Conservation (phyloP, 306 rosid genomes). For the Lithocarpus polystachyus region DNA sequence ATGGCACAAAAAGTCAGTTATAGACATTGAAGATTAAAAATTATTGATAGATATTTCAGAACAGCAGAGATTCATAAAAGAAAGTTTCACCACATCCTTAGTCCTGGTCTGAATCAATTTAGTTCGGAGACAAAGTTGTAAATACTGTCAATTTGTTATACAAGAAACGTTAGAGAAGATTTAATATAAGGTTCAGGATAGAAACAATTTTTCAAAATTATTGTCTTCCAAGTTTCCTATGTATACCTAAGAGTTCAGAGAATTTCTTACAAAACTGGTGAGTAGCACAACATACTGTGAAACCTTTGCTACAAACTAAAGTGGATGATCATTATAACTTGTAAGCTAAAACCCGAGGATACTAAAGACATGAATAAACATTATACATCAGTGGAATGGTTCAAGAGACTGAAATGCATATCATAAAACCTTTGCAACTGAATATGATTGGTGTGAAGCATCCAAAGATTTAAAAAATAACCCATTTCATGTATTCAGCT, state of each 20-base stretch:
- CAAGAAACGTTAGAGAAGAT: background rate
- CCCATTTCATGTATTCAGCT: background rate
- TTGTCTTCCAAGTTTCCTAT: background rate
- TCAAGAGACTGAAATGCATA: background rate
- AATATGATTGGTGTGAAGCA: background rate
- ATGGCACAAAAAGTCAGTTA: slow-evolving; percentile 58
- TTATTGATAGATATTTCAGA: slow-evolving; percentile 7
- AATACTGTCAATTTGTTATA: background rate
- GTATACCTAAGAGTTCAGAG: background rate
- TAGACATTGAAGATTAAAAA: slow-evolving; percentile 25
- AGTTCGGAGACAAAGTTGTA: background rate
- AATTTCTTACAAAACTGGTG: background rate
- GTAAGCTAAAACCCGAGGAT: background rate
- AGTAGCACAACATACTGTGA: background rate
- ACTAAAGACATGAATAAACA: background rate
- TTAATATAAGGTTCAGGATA: background rate
- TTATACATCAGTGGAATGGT: background rate
- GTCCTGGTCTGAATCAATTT: too few species aligned
- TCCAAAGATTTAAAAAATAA: background rate
- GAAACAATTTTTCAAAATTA: background rate
- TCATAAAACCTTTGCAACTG: background rate
- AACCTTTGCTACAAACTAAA: background rate
- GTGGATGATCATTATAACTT: background rate
- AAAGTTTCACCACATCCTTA: background rate
- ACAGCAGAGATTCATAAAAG: background rate